These are phyloP conservation scores for Lodderomyces pseudojiufengensis DNA, from an alignment of 1,139 yeast genomes.

Conservation along the genomic window DNA sequence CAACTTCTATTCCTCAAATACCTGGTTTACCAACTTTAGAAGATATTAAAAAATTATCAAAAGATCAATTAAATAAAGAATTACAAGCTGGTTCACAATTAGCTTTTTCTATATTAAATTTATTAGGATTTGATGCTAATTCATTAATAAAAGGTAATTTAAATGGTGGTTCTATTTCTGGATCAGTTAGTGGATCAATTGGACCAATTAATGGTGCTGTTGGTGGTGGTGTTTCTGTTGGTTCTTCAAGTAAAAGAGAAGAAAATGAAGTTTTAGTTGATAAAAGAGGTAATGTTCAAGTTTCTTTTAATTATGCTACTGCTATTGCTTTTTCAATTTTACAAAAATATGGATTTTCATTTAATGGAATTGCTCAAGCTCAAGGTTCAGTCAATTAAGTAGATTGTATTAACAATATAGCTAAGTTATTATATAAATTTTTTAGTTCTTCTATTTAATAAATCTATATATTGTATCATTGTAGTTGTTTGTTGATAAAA, in stretches of 20 bases:
- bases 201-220: not conserved
- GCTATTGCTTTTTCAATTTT: no score
- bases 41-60: not conserved
- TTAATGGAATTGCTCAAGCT: no score
- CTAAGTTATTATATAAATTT: no score
- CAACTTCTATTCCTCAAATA: not conserved
- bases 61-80: not conserved
- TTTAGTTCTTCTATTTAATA: no score
- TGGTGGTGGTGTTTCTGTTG: not conserved
- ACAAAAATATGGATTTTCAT: no score
- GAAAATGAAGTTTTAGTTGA: constrained; percentile 4
- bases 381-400: no score
- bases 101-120: not conserved
- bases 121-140: not conserved
- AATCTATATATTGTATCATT: no score
- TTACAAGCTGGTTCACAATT: not conserved
- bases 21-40: not conserved
- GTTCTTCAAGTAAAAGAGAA: constrained; percentile 11
- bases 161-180: not conserved
- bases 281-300: not conserved
- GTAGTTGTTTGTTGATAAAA: no score
- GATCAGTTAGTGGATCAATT: not conserved
- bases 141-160: not conserved
- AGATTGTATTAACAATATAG: no score
- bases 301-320: not conserved